Percentiles rank a stretch among this genome's conserved stretches.
Conservation (phyloP, 306 rosid species). For the Sindora glabra region DNA sequence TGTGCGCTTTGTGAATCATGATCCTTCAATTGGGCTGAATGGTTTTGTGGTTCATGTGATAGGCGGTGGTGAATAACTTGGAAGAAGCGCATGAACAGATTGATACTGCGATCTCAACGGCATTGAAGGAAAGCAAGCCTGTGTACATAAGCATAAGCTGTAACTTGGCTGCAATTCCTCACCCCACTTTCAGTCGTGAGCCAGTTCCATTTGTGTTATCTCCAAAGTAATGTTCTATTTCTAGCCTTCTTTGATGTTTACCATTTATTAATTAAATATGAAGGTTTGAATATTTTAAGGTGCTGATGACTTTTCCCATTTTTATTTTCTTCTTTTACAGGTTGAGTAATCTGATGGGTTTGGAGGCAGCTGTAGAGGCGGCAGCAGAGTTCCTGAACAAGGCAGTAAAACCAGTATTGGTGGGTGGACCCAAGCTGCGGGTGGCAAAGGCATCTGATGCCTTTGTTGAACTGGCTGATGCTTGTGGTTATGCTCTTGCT, state of each 20-base stretch:
- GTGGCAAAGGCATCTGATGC: conserved; percentile 52
- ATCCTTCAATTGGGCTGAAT: not conserved
- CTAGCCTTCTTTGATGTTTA: not conserved
- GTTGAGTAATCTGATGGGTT: conserved; percentile 49
- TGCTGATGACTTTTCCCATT: not conserved
- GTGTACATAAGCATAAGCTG: conserved; percentile 83
- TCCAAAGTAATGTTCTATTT: conserved; percentile 34
- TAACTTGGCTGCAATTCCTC: conserved; percentile 65
- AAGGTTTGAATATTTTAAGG: not conserved
- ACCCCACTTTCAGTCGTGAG: conserved; percentile 68
- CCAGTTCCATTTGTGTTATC: conserved; percentile 62
- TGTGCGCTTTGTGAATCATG: not conserved
- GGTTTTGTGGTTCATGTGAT: not conserved
- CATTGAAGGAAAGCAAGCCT: conserved; percentile 84
- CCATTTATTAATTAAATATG: not conserved
- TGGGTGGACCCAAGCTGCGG: conserved; percentile 76
- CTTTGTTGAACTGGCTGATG: conserved; percentile 70
- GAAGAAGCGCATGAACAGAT: conserved; percentile 84
- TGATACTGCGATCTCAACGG: conserved; percentile 74
- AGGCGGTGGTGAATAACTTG: conserved; percentile 77
- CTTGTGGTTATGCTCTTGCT: conserved; percentile 58
- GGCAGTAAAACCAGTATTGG: conserved; percentile 81
- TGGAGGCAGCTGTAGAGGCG: conserved; percentile 81
- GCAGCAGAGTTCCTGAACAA: conserved; percentile 66
- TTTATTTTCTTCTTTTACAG: conserved; percentile 18